Evolutionary conservation across 345 rosid genomes (phyloP).

Genomic region (Gynandropsis gynandra): DNA sequence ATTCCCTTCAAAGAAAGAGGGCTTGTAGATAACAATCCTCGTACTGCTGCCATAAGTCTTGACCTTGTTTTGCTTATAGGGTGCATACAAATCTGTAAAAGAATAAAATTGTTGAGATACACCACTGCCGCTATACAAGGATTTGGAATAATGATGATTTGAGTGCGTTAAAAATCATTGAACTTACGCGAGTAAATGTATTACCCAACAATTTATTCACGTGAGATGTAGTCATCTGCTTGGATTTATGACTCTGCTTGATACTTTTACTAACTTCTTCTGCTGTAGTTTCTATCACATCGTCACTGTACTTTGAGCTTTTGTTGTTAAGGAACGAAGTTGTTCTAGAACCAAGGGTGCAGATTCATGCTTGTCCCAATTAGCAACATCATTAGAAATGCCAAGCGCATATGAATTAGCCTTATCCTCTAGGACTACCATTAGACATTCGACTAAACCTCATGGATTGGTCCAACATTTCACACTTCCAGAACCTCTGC

Average conservation of each 20-base stretch:
- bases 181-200: slow-evolving; percentile 74
- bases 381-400: slow-evolving; percentile 21
- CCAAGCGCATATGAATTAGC: slow-evolving; percentile 42
- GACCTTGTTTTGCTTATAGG: slow-evolving; percentile 55
- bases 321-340: slow-evolving; percentile 55
- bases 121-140: not conserved
- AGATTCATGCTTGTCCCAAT: slow-evolving; percentile 34
- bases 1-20: slow-evolving; percentile 50
- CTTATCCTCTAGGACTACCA: slow-evolving; percentile 76
- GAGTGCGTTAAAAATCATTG: slow-evolving; percentile 13
- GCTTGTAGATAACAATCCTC: slow-evolving; percentile 61
- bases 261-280: slow-evolving; percentile 25
- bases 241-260: slow-evolving; percentile 25
- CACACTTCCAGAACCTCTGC: slow-evolving; percentile 92
- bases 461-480: slow-evolving; percentile 78
- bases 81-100: slow-evolving; percentile 74
- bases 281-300: slow-evolving; percentile 26
- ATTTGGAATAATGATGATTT: slow-evolving; percentile 9
- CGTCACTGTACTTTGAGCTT: slow-evolving; percentile 32
- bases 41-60: slow-evolving; percentile 62
- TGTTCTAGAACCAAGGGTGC: slow-evolving; percentile 46
- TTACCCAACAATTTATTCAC: slow-evolving; percentile 61
- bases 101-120: slow-evolving; percentile 15
- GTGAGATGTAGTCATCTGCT: slow-evolving; percentile 46
- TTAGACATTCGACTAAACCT: slow-evolving; percentile 83